Evolutionary conservation across 2,329 filamentous ascomycete genomes (phyloP), one percentile per base, ranked within the genome.

Genomic region (Cercospora nicotianae): DNA sequence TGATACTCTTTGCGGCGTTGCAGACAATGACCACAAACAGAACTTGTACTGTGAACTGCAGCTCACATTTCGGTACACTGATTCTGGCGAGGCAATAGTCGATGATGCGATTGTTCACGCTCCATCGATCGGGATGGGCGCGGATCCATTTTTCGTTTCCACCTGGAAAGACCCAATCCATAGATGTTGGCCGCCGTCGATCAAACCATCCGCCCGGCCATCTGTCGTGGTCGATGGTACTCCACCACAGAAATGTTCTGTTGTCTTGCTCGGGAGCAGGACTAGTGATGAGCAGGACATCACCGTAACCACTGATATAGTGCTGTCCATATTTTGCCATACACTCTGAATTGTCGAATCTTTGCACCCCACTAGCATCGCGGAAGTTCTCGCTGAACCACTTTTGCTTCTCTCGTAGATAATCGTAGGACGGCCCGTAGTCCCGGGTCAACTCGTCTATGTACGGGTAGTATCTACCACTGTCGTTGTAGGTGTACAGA

Each of bases 11-110:
- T 26, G 67, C 10, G 5, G 63, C 28, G 53, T 67, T 69, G 30
- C 64, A 67, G 5, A 67, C 58, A 33, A 72, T 67, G 12, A 71
- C 70, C 5, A 63, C 66, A 31, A 66, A 36, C 8, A 71, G 62
- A 13, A 72, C 53, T 12, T 65, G 63, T 3, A 68, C 16, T 8
- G 67, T 68, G 64, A 72, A 70, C 30, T 69, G 65, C 39, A 71
- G n/a, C 18, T 60, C 51, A 53, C 69, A 72, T n/a, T 66, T 64
- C 39, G 53, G 18, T 3, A 53, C 59, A 6, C 7, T 55, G 31
- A 60, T 39, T 31, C 62, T 57, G 42, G 63, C 62, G 8, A 72
- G 62, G 23, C 70, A 72, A 31, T 71, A 71, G 39, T 72, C 70
- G 23, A 72, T 69, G 42, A 45, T 45, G n/a, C 31, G 26, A 39